Base-by-base conservation (phyloP, 371 early-diverging fungal species). In the Haplosporangium sp. region DNA sequence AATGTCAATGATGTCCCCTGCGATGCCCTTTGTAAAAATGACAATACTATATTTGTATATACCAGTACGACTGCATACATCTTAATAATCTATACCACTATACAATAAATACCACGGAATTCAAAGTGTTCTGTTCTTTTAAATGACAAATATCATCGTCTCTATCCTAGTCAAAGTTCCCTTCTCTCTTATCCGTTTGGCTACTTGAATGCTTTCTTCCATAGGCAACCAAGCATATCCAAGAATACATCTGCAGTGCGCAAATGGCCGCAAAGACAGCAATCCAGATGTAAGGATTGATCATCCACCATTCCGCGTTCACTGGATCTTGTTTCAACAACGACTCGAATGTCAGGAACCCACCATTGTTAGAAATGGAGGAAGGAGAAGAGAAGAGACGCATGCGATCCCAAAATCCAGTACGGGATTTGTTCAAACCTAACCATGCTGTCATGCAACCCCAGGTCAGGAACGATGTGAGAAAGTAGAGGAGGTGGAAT, bases 401-500 rank as follows among this genome's bases (percentile, higher is more conserved):
- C 64, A 73, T 48, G n/a, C 50, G 62, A 37, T 57, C 62, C 73
- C 62, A 67, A 6, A 48, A 29, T 13, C 73, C 73, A 3, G 67
- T 73, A 21, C 63, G 67, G 23, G 18, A 2, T 29, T 46, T 45
- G 64, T 73, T 73, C 45, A 73, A 18, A 9, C 59, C 55, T 13
- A 73, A 43, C 73, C 73, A 73, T 18, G 41, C 42, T 4, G 62
- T 20, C 67, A 67, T 73, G 6, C 62, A 47, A n/a, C 38, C 42
- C 18, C 47, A 62, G 10, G 62, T 73, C 21, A 73, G 14, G 36
- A 58, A 21, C 3, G 59, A 51, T 5, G 20, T 46, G 40, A 58
- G 14, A 6, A 70, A 45, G 37, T 51, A 63, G 14, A 62, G 45
- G n/a, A 55, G 14, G 38, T 73, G 62, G 40, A 73, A 58, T 16